These are phyloP conservation scores for Pugionium dolabratum DNA, from an alignment of 345 rosid genomes.

Conservation along the genomic window DNA sequence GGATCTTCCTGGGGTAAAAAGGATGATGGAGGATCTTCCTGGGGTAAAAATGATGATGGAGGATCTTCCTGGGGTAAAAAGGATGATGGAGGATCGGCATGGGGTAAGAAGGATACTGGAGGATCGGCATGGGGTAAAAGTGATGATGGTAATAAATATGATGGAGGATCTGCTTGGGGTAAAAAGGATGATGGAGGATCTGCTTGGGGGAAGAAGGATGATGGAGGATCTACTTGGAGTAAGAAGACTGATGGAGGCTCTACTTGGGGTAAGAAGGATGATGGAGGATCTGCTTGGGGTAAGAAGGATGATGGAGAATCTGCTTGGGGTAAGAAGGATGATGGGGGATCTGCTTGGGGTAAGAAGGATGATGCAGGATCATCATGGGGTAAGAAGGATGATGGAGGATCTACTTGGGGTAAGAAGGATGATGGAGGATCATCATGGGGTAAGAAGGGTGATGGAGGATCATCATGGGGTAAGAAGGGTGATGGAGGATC, in stretches of 20 bases:
- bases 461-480: slow-evolving; percentile 28
- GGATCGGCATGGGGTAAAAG: slow-evolving; percentile 17
- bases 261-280: slow-evolving; percentile 4
- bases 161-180: slow-evolving; percentile 35
- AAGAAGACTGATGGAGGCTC: slow-evolving; percentile 9
- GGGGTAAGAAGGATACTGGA: slow-evolving; percentile 35
- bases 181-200: slow-evolving; percentile 40
- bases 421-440: slow-evolving; percentile 20
- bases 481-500: slow-evolving; percentile 23
- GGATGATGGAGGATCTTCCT: neutral
- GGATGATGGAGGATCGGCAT: slow-evolving; percentile 30
- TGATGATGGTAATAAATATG: slow-evolving; percentile 14
- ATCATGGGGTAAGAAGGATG: no score
- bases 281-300: neutral
- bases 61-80: slow-evolving; percentile 27
- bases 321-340: slow-evolving; percentile 28
- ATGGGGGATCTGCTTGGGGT: neutral
- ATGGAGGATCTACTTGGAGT: slow-evolving; percentile 5
- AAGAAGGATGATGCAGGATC: no score
- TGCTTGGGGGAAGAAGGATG: slow-evolving; percentile 42
- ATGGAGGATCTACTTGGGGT: slow-evolving; percentile 41
- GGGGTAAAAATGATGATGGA: slow-evolving; percentile 23
- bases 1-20: slow-evolving; percentile 3
- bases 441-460: neutral
- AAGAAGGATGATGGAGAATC: slow-evolving; percentile 5